Evolutionary conservation across 495 filamentous ascomycete genomes (phyloP).

Genomic region (Xylaria scruposa): DNA sequence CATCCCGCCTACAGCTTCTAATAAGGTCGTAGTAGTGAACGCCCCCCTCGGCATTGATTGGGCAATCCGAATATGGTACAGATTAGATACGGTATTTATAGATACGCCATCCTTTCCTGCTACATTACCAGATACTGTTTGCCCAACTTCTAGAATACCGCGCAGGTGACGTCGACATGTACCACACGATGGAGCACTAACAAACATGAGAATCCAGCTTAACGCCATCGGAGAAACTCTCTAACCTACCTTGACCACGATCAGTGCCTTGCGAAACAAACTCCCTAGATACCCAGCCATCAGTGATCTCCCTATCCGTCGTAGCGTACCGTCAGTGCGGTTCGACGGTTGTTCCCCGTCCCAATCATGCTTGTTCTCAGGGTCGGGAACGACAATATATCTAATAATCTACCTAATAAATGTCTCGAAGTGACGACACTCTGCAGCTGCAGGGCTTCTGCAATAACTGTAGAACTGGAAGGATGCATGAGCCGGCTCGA

Average conservation of each 20-base stretch:
- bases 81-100: slow-evolving; percentile 15
- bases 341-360: not conserved
- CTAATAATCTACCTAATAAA: not conserved
- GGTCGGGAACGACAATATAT: not conserved
- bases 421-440: slow-evolving; percentile 21
- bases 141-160: not conserved
- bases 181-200: not conserved
- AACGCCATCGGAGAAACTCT: not conserved
- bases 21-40: slow-evolving; percentile 10
- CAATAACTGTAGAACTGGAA: not conserved
- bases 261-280: not conserved
- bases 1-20: not conserved
- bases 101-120: not conserved
- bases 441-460: slow-evolving; percentile 20
- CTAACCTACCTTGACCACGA: not conserved
- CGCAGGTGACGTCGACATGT: slow-evolving; percentile 14
- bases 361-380: not conserved
- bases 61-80: slow-evolving; percentile 16
- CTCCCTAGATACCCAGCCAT: not conserved
- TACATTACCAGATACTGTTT: not conserved
- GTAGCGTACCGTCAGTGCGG: not conserved
- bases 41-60: slow-evolving; percentile 18
- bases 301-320: not conserved
- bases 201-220: not conserved
- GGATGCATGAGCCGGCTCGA: not conserved